phyloP scores from a whole-genome alignment of 2,329 filamentous ascomycete species.

The Elsinoe ampelina region DNA sequence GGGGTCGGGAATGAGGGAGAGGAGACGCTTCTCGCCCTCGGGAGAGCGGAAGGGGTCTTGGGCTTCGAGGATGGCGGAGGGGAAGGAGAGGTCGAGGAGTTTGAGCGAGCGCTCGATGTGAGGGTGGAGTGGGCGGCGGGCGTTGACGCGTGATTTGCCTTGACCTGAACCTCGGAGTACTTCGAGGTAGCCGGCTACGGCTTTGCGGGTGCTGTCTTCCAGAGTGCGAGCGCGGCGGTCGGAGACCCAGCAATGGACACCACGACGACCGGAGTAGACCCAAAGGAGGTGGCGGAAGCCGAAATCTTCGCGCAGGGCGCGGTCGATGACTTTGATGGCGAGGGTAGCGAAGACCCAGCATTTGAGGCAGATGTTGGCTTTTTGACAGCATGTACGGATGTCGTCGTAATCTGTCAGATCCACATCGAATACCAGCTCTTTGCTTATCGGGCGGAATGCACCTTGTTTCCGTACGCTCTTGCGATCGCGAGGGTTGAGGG shows the following conservation, averaged over 20 bases:
- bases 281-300: conserved; percentile 95
- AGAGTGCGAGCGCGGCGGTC: conserved; percentile 76
- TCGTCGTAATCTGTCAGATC: conserved; percentile 99
- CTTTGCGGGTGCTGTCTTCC: conserved; percentile 75
- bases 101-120: conserved; percentile 82
- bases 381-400: conserved; percentile 87
- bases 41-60: conserved; percentile 76
- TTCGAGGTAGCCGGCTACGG: conserved; percentile 83
- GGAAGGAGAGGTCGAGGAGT: conserved; percentile 75
- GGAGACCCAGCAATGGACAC: conserved; percentile 96
- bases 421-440: conserved; percentile 98
- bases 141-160: conserved; percentile 76
- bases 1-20: conserved; percentile 76
- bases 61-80: conserved; percentile 65
- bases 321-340: conserved; percentile 89
- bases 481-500: conserved; percentile 82
- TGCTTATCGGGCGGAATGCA: conserved; percentile 77
- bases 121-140: conserved; percentile 78
- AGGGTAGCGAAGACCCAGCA: conserved; percentile 98
- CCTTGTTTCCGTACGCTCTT: conserved; percentile 74
- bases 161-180: conserved; percentile 79
- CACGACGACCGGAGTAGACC: conserved; percentile 95
- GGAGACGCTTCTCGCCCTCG: conserved; percentile 65
- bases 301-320: conserved; percentile 83
- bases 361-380: conserved; percentile 84